Evolutionary conservation across 768 basidiomycete species (phyloP).

Genomic region (Mrakia gelida): DNA sequence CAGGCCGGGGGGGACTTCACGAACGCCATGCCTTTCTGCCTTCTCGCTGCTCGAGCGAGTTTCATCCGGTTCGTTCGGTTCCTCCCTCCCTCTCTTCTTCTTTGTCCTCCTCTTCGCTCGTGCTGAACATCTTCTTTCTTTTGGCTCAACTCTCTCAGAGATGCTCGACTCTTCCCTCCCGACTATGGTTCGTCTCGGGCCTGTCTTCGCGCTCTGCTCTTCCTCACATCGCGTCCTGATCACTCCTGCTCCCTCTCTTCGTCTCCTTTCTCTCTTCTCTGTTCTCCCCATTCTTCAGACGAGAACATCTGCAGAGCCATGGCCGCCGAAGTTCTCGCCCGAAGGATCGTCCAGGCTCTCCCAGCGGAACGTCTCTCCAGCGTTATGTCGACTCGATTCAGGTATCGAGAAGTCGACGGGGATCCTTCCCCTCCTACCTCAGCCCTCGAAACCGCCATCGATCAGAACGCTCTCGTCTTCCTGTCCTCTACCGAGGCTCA

Average conservation of each 20-base stretch:
- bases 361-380: constrained; percentile 60
- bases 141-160: constrained; percentile 63
- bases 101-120: constrained; percentile 26
- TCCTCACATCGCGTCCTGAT: too few relatives aligned
- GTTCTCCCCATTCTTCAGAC: constrained; percentile 43
- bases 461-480: constrained; percentile 68
- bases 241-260: not conserved
- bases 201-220: not conserved
- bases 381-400: constrained; percentile 69
- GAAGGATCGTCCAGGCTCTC: constrained; percentile 67
- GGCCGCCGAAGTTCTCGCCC: constrained; percentile 74
- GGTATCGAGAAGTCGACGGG: constrained; percentile 66
- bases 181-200: constrained; percentile 8
- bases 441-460: constrained; percentile 84
- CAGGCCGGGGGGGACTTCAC: constrained; percentile 81
- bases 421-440: constrained; percentile 69
- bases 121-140: constrained; percentile 66
- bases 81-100: not conserved
- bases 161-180: constrained; percentile 51
- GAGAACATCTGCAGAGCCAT: constrained; percentile 77
- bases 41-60: constrained; percentile 38
- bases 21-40: constrained; percentile 60
- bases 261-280: too few relatives aligned
- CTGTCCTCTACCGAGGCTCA: constrained; percentile 52
- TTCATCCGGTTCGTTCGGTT: constrained; percentile 23